Percentiles rank a stretch among this genome's conserved stretches.
These are phyloP conservation scores for Tylopilus intermedius DNA, from an alignment of 768 basidiomycete genomes.

Conservation along the genomic window DNA sequence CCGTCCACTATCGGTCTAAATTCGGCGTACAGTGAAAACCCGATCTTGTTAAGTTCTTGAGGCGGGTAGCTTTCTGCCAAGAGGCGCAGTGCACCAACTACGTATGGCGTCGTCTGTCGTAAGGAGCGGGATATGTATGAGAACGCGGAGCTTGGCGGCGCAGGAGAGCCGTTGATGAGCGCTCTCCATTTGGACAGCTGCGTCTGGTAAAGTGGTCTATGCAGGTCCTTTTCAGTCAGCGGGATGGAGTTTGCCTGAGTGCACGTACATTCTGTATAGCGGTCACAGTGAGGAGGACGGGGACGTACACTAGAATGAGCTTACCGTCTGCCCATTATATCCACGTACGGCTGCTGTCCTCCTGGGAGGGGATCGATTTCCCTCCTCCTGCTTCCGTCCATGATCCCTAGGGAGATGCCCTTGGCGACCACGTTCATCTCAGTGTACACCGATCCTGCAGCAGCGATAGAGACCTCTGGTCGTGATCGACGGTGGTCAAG, in stretches of 20 bases:
- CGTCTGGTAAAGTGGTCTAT: conserved; percentile 75
- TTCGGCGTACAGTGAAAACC: conserved; percentile 77
- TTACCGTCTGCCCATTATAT: conserved; percentile 75
- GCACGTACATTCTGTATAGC: conserved; percentile 37
- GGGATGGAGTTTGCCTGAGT: background rate
- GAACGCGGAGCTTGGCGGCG: conserved; percentile 70
- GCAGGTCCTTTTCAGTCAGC: conserved; percentile 4
- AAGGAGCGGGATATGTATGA: conserved; percentile 79
- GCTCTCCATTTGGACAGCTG: conserved; percentile 75
- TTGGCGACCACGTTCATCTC: conserved; percentile 88
- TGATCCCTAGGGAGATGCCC: conserved; percentile 78
- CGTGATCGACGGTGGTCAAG: background rate
- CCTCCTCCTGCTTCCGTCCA: conserved; percentile 49
- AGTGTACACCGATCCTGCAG: conserved; percentile 82
- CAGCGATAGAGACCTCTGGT: background rate
- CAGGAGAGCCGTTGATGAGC: conserved; percentile 64
- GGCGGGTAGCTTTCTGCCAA: conserved; percentile 57
- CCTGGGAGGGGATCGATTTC: conserved; percentile 50
- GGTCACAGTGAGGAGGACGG: background rate
- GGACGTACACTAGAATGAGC: conserved; percentile 7
- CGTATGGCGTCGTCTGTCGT: conserved; percentile 69
- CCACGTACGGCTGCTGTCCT: conserved; percentile 77
- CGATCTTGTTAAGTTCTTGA: conserved; percentile 57
- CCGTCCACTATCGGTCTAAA: conserved; percentile 78
- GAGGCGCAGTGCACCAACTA: conserved; percentile 73